Evolutionary conservation across 1,139 yeast genomes (phyloP).

Genomic region (Kazachstania sp.): DNA sequence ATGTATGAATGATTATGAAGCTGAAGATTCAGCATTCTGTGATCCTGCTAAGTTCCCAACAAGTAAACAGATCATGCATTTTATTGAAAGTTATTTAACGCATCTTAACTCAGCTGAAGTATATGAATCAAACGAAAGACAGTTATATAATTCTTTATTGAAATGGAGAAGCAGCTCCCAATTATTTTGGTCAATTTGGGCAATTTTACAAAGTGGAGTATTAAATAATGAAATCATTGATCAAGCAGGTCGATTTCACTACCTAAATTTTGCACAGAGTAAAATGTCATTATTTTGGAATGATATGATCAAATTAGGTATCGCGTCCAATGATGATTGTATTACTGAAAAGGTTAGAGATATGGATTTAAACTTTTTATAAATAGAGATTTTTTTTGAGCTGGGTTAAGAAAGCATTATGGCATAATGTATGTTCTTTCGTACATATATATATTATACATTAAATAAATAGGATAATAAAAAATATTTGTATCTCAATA

Average conservation of each 20-base stretch:
- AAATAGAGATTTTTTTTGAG: background rate
- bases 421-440: background rate
- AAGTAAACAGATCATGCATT: conserved; percentile 53
- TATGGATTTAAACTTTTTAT: background rate
- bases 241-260: conserved; percentile 46
- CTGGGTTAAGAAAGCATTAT: background rate
- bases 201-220: conserved; percentile 66
- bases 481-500: too few relatives aligned
- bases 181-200: conserved; percentile 87
- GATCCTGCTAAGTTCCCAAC: conserved; percentile 58
- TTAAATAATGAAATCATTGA: conserved; percentile 32
- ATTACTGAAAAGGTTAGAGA: background rate
- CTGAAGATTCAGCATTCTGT: conserved; percentile 44
- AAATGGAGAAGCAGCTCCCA: conserved; percentile 77
- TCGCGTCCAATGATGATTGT: conserved; percentile 36
- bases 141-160: conserved; percentile 53
- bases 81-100: conserved; percentile 57
- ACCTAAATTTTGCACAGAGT: conserved; percentile 63
- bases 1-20: conserved; percentile 91
- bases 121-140: conserved; percentile 44
- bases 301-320: conserved; percentile 58
- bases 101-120: conserved; percentile 12
- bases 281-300: conserved; percentile 67
- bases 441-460: background rate
- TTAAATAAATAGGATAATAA: background rate